Conservation (phyloP, 2,329 filamentous ascomycete species). For the Diaporthe caulivora region DNA sequence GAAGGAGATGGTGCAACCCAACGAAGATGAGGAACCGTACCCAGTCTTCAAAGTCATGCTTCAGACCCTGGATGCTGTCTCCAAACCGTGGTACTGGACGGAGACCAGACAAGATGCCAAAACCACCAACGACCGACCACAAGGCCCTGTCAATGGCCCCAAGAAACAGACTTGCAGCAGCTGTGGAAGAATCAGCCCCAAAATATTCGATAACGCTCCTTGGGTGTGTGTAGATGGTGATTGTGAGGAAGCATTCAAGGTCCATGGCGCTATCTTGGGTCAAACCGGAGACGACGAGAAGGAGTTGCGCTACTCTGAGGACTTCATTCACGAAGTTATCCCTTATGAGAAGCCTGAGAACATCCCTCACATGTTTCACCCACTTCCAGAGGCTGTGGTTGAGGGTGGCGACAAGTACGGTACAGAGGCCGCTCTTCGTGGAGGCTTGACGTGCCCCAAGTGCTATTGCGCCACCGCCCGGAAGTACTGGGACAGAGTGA, state of each 20-base stretch:
- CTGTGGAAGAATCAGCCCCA: constrained; percentile 3
- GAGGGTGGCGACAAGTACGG: constrained; percentile 49
- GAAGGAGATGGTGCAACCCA: constrained; percentile 64
- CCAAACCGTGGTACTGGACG: constrained; percentile 69
- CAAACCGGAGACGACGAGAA: constrained; percentile 39
- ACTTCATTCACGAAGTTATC: constrained; percentile 67
- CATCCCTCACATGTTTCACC: constrained; percentile 53
- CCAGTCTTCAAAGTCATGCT: constrained; percentile 69
- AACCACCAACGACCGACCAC: not conserved
- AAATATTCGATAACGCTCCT: constrained; percentile 10
- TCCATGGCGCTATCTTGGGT: not conserved
- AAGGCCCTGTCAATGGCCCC: not conserved
- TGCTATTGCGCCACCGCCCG: constrained; percentile 74
- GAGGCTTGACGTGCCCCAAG: constrained; percentile 74
- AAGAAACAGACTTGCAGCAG: not conserved
- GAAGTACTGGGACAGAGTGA: constrained; percentile 71
- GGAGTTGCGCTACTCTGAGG: constrained; percentile 63
- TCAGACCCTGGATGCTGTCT: constrained; percentile 68
- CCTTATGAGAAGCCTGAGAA: constrained; percentile 54
- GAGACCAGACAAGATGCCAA: constrained; percentile 23
- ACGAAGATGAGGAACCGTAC: constrained; percentile 24
- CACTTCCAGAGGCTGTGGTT: constrained; percentile 50
- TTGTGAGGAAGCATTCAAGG: constrained; percentile 2
- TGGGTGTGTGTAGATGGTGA: constrained; percentile 29
- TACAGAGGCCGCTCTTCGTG: constrained; percentile 65